A percentile compares a stretch with the other conserved stretches of the same genome.
Conservation (phyloP, 176 grass and related monocot species). For the Musa itinerans region DNA sequence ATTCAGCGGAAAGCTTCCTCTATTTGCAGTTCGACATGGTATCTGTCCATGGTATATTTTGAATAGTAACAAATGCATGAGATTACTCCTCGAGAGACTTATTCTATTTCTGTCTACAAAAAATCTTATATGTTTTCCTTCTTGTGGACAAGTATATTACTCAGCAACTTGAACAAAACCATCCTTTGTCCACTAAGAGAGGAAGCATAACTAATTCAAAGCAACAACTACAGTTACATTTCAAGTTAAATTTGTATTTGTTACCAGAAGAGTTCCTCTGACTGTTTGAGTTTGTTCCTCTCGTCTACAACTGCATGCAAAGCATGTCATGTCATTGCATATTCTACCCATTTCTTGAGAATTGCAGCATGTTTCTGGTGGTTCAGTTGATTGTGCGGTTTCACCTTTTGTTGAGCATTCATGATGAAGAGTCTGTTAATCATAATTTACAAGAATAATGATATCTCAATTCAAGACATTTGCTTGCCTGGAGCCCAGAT, state of each 20-base stretch:
- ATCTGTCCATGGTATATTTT: conserved; percentile 35
- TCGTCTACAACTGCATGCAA: conserved; percentile 28
- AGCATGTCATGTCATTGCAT: conserved; percentile 41
- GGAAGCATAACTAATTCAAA: too few relatives aligned
- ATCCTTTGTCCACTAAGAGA: too few relatives aligned
- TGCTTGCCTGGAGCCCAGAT: conserved; percentile 58
- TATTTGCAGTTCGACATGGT: conserved; percentile 90
- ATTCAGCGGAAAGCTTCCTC: conserved; percentile 91
- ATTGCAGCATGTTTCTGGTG: conserved; percentile 30
- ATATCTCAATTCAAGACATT: conserved; percentile 19
- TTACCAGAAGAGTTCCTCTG: conserved; percentile 83
- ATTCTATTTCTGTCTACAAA: too few relatives aligned
- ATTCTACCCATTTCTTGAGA: conserved; percentile 26
- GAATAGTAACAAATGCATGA: neutral
- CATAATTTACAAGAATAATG: neutral
- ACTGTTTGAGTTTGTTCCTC: conserved; percentile 59
- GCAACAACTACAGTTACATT: neutral
- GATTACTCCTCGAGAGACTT: neutral
- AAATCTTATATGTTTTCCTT: too few relatives aligned
- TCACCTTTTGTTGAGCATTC: conserved; percentile 26
- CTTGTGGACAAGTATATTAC: too few relatives aligned
- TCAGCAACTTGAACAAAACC: too few relatives aligned
- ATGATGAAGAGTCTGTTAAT: neutral
- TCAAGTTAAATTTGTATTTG: neutral
- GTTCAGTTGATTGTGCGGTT: conserved; percentile 37